Evolutionary conservation across 495 filamentous ascomycete species (phyloP).

Genomic region (Amorphotheca resinae): DNA sequence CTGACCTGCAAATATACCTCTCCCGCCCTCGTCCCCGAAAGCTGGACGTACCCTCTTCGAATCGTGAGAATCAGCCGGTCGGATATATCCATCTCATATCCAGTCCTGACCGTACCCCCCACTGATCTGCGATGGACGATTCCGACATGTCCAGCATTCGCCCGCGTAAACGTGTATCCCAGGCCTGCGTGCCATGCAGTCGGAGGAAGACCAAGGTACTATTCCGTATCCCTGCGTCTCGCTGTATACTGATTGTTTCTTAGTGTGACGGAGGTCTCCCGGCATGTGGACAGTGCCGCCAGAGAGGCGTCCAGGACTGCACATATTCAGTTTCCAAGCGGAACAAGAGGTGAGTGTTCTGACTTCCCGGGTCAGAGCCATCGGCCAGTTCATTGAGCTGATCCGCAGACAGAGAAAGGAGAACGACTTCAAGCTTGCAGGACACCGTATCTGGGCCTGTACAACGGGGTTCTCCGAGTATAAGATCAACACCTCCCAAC

Average conservation of each 20-base stretch:
- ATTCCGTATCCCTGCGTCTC: not conserved
- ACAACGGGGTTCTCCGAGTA: not conserved
- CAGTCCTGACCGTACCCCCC: too few species aligned
- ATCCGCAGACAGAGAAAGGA: not conserved
- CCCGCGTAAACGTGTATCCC: constrained; percentile 16
- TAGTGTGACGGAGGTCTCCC: constrained; percentile 16
- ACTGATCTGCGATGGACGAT: not conserved
- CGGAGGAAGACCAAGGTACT: constrained; percentile 16
- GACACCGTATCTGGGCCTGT: not conserved
- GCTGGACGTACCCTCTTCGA: too few species aligned
- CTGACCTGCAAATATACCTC: too few species aligned
- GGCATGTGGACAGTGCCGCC: constrained; percentile 8
- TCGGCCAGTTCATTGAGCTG: not conserved
- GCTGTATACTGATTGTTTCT: not conserved
- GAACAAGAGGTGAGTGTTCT: constrained; percentile 5
- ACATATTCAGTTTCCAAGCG: constrained; percentile 16
- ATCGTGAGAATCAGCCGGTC: too few species aligned
- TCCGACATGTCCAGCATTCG: not conserved
- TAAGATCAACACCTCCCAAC: not conserved
- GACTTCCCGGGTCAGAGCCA: not conserved
- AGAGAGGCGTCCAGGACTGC: constrained; percentile 8
- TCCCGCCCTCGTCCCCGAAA: too few species aligned
- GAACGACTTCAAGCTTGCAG: not conserved
- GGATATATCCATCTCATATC: too few species aligned
- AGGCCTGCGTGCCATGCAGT: constrained; percentile 15